Conservation (phyloP, 208 protist genomes). For the Acanthamoeba castellanii region DNA sequence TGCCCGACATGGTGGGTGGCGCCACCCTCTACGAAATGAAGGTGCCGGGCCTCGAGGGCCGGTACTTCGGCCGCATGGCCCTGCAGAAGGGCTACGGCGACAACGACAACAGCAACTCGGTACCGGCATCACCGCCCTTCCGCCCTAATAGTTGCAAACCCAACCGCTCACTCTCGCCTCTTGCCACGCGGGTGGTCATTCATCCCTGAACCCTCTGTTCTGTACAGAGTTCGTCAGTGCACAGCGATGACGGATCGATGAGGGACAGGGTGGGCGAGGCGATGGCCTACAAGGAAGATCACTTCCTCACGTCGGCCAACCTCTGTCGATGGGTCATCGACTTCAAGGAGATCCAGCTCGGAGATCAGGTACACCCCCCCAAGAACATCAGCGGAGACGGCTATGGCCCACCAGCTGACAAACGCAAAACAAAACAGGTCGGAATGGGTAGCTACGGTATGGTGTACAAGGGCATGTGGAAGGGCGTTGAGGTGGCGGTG, state of each 20-base stretch:
- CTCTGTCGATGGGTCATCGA: conserved; percentile 53
- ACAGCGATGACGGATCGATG: neutral
- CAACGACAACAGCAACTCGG: neutral
- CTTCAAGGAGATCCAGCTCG: conserved; percentile 18
- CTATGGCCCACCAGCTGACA: too few relatives aligned
- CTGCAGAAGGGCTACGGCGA: neutral
- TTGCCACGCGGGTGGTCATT: too few relatives aligned
- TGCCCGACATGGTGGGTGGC: neutral
- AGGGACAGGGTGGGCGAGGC: neutral
- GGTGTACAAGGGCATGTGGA: conserved; percentile 48
- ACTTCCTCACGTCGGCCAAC: conserved; percentile 55
- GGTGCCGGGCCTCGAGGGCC: conserved; percentile 22
- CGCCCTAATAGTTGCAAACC: neutral
- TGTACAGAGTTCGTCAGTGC: neutral
- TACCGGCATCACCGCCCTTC: neutral
- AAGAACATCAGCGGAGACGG: too few relatives aligned
- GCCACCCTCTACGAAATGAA: conserved; percentile 6
- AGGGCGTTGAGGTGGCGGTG: conserved; percentile 51
- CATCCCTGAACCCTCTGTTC: too few relatives aligned
- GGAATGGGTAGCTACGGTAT: conserved; percentile 32
- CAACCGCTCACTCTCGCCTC: neutral
- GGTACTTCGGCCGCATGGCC: conserved; percentile 30
- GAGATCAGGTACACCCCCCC: conserved; percentile 26
- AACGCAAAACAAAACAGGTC: neutral
- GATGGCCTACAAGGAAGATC: conserved; percentile 30